phyloP scores from a whole-genome alignment of 176 grass and related monocot genomes.

The Aegilops tauschii region DNA sequence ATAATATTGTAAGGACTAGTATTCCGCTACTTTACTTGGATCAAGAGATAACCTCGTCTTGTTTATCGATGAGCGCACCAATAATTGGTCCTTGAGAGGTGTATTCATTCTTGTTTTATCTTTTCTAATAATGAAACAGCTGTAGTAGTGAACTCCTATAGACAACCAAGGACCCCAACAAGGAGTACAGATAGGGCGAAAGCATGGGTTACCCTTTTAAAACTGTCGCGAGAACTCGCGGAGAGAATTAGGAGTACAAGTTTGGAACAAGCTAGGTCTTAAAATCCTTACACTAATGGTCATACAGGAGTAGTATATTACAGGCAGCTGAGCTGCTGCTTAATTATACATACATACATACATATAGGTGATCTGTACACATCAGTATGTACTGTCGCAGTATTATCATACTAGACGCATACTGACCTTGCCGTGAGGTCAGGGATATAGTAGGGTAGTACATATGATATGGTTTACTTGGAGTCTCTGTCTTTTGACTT shows the following conservation, averaged over 20 bases:
- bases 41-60: not conserved
- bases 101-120: not conserved
- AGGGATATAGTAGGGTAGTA: not conserved
- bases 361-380: not conserved
- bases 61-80: slow-evolving; percentile 2
- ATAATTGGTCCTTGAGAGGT: not conserved
- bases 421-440: slow-evolving; percentile 18
- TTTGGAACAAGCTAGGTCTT: not conserved
- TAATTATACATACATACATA: not conserved
- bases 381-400: not conserved
- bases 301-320: not conserved
- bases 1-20: too few relatives aligned
- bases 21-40: not conserved
- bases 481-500: slow-evolving; percentile 18
- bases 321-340: not conserved
- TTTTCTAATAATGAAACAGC: not conserved
- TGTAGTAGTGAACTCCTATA: not conserved
- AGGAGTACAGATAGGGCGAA: not conserved
- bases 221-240: not conserved
- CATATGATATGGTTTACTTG: not conserved
- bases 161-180: not conserved
- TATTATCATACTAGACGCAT: not conserved
- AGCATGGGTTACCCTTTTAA: not conserved
- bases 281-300: not conserved
- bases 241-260: not conserved